Conservation (phyloP, 2,329 filamentous ascomycete genomes). For the Fusarium nisikadoi region DNA sequence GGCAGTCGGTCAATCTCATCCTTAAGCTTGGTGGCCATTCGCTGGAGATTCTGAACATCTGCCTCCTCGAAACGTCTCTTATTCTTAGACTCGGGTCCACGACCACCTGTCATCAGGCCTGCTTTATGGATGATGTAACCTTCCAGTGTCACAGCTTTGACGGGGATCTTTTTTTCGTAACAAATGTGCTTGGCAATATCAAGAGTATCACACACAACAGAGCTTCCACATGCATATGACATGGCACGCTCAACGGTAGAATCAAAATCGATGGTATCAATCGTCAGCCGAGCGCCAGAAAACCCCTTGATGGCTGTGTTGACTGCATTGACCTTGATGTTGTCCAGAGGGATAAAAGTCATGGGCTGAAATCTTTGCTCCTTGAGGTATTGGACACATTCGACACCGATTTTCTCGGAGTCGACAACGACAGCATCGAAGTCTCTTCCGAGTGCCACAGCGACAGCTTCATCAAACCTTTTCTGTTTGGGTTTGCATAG, state of each 20-base stretch:
- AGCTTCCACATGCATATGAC: conserved; percentile 93
- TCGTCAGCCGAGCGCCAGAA: conserved; percentile 85
- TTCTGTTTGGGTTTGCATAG: conserved; percentile 97
- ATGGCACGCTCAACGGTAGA: conserved; percentile 89
- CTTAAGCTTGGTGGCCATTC: conserved; percentile 77
- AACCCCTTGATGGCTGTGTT: conserved; percentile 93
- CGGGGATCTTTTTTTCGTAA: conserved; percentile 84
- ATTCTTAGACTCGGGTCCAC: conserved; percentile 78
- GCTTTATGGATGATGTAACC: conserved; percentile 98
- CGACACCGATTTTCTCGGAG: conserved; percentile 90
- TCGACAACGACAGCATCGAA: conserved; percentile 97
- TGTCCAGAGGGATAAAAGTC: conserved; percentile 96
- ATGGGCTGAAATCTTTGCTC: conserved; percentile 88
- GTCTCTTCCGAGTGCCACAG: conserved; percentile 89
- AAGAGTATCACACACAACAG: conserved; percentile 91
- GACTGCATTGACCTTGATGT: conserved; percentile 92
- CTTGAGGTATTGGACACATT: conserved; percentile 94
- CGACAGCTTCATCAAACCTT: conserved; percentile 93
- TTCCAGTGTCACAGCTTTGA: conserved; percentile 93
- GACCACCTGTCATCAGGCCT: conserved; percentile 95
- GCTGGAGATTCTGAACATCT: conserved; percentile 86
- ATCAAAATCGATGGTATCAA: conserved; percentile 97
- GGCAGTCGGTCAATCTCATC: conserved; percentile 84
- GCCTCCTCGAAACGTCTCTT: conserved; percentile 89
- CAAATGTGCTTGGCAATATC: conserved; percentile 89